Evolutionary conservation across 768 basidiomycete genomes (phyloP), one percentile per base, ranked within the genome.

Genomic region (Brasilioporus rufonigricans): DNA sequence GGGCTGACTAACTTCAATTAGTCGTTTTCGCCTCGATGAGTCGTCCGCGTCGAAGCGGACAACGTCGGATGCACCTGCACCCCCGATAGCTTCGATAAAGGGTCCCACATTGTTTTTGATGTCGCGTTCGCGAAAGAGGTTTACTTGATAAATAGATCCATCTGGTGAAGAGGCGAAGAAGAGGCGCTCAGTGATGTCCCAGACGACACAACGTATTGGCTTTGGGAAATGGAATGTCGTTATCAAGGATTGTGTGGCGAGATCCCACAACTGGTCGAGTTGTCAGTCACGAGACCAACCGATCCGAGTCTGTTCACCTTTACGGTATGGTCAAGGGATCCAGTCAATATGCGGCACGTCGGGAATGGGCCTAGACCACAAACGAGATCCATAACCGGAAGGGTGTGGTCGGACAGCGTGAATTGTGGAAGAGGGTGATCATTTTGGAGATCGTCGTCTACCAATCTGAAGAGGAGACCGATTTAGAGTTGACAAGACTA

Each of bases 181-280:
- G 45, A 87, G 75, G 24, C 95, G 82, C 73, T 98, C 96, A 0
- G 86, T 83, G n/a, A 81, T 64, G 61, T 98, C 94, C 80, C 90
- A 88, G 11, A 83, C 82, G 18, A 95, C 64, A 51, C 75, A 81
- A 5, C 80, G 73, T 32, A 95, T 84, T 1, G 90, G 81, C 52
- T 84, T 78, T 16, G 93, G 91, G 61, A 97, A 94, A 60, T 86
- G 80, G 68, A 96, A 96, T 1, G 95, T 94, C 7, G 89, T 86
- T 24, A 98, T 74, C 16, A 98, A 78, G 13, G 85, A 77, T 47
- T 80, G 80, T 0, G 91, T 84, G 14, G 87, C 76, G 19, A 90
- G 71, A 70, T 92, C 90, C 91, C 92, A 93, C 31, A 93, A 69
- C 92, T 91, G 64, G 13, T 21, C 36, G 48, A 38, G n/a, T 29